phyloP scores from a whole-genome alignment of 805 yeast genomes.

The Debaryomyces maramus region DNA sequence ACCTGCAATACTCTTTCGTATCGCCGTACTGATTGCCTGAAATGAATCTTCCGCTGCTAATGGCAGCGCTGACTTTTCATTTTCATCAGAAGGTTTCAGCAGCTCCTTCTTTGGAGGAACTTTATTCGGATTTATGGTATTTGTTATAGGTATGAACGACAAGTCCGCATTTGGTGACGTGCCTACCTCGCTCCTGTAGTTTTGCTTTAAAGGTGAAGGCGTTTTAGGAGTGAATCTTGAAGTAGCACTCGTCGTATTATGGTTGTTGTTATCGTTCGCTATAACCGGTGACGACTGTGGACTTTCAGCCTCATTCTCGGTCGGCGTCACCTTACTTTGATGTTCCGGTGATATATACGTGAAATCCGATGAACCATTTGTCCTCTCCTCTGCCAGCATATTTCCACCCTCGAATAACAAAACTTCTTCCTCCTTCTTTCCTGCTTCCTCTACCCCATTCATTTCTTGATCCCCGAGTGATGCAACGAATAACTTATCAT shows the following conservation, averaged over 20 bases:
- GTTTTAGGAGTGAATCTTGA: conserved; percentile 7
- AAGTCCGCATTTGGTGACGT: conserved; percentile 21
- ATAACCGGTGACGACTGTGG: conserved; percentile 2
- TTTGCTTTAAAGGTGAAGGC: conserved; percentile 8
- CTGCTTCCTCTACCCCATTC: not conserved
- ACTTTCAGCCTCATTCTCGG: not conserved
- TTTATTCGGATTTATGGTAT: conserved; percentile 13
- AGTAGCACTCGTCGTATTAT: not conserved
- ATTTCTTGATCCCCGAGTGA: not conserved
- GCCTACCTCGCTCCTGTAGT: not conserved
- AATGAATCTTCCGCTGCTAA: conserved; percentile 39
- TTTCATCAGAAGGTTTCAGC: conserved; percentile 1
- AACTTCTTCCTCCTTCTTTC: not conserved
- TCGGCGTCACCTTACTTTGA: not conserved
- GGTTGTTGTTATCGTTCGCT: not conserved
- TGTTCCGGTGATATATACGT: conserved; percentile 6
- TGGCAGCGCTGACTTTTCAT: not conserved
- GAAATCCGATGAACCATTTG: conserved; percentile 3
- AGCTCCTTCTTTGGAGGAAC: not conserved
- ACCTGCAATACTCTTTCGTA: conserved; percentile 45
- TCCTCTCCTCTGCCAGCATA: not conserved
- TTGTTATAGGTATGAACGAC: conserved; percentile 24
- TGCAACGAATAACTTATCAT: conserved; percentile 2
- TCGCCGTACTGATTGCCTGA: conserved; percentile 48
- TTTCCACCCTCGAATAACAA: not conserved